Base-by-base conservation (phyloP, 345 rosid genomes). In the Cardamine resedifolia region DNA sequence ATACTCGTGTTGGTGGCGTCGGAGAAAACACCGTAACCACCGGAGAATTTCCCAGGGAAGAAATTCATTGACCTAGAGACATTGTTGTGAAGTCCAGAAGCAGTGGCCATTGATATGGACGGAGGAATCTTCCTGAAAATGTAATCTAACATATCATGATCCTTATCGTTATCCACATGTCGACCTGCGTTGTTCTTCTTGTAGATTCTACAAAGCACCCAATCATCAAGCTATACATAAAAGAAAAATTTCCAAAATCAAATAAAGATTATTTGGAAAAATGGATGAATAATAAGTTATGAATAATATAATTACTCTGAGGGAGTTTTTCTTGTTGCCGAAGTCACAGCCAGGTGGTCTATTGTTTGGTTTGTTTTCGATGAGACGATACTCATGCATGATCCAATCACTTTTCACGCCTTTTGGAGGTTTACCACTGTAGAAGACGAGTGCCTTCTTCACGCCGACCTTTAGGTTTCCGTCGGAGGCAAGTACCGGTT, bases 351-450 rank as follows among this genome's bases (percentile, higher is more conserved):
- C 80, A 16, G 80, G 80, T 1, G 76, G 80, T 28, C 88, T 87
- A 5, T 89, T 91, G 18, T 88, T 96, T 28, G 77, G 85, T 79
- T 88, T 91, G 71, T 55, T 86, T 11, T 88, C 90, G 5, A 82
- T 68, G 69, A 95, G 94, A 27, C 99, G 84, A 70, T 95, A 95
- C 76, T 95, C 99, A 71, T 95, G 99, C 99, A 95, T 95, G 81
- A 95, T 92, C 99, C 99, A 95, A 78, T 87, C 90, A 18, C 97
- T 92, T 79, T 95, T 95, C 7, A 95, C 24, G 19, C 99, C 99
- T 78, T 92, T 95, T 0, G 99, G 99, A 1, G 99, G 99, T 74
- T 95, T 95, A 1, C 99, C 99, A 28, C 94, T 87, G 60, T 95
- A 95, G 81, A 92, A 95, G 28, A 95, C 99, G 55, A 95, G 85